phyloP scores from a whole-genome alignment of 371 early-diverging fungal genomes.

The Synchytrium microbalum region DNA sequence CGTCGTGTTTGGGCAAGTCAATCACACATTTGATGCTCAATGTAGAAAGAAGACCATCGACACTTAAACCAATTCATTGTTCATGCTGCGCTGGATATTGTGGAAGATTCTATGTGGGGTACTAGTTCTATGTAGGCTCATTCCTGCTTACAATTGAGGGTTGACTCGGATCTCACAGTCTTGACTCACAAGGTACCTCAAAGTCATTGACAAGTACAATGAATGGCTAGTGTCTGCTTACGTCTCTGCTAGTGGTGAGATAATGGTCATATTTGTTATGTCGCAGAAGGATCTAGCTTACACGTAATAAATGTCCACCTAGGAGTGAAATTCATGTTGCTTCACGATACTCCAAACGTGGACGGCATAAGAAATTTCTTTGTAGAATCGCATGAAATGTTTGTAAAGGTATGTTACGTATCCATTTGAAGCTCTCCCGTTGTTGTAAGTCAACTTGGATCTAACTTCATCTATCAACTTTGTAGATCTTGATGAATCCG shows the following conservation, averaged over 20 bases:
- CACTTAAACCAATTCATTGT: slow-evolving; percentile 93
- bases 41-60: slow-evolving; percentile 63
- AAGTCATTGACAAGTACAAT: slow-evolving; percentile 89
- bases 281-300: background rate
- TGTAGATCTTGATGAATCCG: slow-evolving; percentile 75
- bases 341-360: slow-evolving; percentile 80
- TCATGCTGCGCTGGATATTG: slow-evolving; percentile 90
- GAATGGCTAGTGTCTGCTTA: slow-evolving; percentile 88
- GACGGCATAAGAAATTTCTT: slow-evolving; percentile 88
- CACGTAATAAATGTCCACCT: slow-evolving; percentile 4
- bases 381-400: slow-evolving; percentile 81
- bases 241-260: slow-evolving; percentile 79
- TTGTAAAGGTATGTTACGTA: slow-evolving; percentile 63
- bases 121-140: slow-evolving; percentile 65
- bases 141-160: background rate
- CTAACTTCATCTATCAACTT: background rate
- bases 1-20: background rate
- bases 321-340: slow-evolving; percentile 81
- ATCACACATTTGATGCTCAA: background rate
- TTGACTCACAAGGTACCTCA: slow-evolving; percentile 65
- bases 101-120: slow-evolving; percentile 86
- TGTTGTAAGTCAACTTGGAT: background rate
- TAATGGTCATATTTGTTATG: slow-evolving; percentile 1
- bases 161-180: slow-evolving; percentile 3
- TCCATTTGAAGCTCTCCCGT: background rate